Evolutionary conservation across 2,329 filamentous ascomycete species (phyloP).

Genomic region (Fusarium ambrosium): DNA sequence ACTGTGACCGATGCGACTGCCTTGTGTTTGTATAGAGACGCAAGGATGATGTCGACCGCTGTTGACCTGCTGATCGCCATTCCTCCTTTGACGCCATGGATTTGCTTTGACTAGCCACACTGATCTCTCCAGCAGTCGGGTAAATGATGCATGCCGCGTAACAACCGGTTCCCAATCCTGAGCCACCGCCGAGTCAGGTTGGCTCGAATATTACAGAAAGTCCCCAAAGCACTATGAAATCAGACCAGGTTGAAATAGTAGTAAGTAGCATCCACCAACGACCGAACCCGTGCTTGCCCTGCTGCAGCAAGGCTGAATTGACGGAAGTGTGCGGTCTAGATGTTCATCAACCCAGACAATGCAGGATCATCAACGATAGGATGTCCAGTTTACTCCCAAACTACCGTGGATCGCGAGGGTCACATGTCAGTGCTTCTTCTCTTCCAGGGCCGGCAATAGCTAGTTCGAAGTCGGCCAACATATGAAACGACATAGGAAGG

Average conservation of each 20-base stretch:
- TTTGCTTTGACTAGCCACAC: not conserved
- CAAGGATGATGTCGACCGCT: no score
- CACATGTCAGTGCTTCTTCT: not conserved
- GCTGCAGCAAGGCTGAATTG: not conserved
- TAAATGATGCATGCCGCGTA: not conserved
- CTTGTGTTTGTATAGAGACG: no score
- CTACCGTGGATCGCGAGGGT: not conserved
- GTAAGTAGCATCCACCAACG: not conserved
- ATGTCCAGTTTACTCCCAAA: not conserved
- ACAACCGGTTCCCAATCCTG: not conserved
- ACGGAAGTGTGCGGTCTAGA: not conserved
- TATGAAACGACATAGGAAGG: not conserved
- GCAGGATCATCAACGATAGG: not conserved
- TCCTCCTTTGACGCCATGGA: not conserved
- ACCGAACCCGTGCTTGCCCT: not conserved
- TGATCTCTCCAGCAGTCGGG: not conserved
- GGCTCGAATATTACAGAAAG: not conserved
- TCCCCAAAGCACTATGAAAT: not conserved
- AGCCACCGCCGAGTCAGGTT: not conserved
- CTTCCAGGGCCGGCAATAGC: not conserved
- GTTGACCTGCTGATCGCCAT: no score
- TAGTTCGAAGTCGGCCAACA: not conserved
- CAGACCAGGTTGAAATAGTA: not conserved
- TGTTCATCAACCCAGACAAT: not conserved
- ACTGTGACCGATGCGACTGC: no score